Evolutionary conservation across 768 basidiomycete genomes (phyloP).

Genomic region (Amyloporia xantha): DNA sequence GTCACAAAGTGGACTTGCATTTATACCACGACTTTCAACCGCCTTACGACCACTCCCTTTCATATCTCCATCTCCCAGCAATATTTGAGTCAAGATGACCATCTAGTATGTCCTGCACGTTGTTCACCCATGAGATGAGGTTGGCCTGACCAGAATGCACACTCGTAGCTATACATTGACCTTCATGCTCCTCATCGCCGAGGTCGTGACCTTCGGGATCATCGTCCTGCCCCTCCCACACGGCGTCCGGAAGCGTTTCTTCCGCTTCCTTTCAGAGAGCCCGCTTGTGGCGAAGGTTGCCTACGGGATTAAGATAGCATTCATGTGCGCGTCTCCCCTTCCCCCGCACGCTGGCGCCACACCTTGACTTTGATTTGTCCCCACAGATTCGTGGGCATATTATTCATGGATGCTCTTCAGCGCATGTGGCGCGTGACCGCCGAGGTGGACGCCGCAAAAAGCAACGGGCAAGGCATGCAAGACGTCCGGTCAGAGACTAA

Average conservation of each 20-base stretch:
- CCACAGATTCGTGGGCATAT: constrained; percentile 68
- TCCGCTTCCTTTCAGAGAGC: constrained; percentile 65
- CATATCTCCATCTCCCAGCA: not conserved
- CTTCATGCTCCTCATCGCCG: constrained; percentile 72
- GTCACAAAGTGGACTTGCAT: not conserved
- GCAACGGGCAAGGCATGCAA: constrained; percentile 38
- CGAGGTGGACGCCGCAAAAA: constrained; percentile 63
- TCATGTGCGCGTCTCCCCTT: constrained; percentile 54
- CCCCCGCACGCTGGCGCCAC: not conserved
- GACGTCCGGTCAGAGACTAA: constrained; percentile 81
- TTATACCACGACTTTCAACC: not conserved
- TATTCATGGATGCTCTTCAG: constrained; percentile 90
- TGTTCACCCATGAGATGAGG: no score
- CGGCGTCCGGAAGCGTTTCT: constrained; percentile 58
- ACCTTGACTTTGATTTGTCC: not conserved
- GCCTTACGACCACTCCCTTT: not conserved
- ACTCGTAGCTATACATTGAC: constrained; percentile 67
- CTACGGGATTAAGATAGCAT: constrained; percentile 89
- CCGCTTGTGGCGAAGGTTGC: constrained; percentile 75
- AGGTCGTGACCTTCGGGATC: constrained; percentile 82
- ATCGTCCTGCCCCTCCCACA: constrained; percentile 86
- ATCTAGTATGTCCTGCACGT: constrained; percentile 32
- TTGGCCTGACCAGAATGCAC: not conserved
- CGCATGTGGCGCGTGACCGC: constrained; percentile 81
- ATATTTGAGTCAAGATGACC: constrained; percentile 32